Conservation (phyloP, 2,329 filamentous ascomycete genomes). For the Furcasterigmium sp. region DNA sequence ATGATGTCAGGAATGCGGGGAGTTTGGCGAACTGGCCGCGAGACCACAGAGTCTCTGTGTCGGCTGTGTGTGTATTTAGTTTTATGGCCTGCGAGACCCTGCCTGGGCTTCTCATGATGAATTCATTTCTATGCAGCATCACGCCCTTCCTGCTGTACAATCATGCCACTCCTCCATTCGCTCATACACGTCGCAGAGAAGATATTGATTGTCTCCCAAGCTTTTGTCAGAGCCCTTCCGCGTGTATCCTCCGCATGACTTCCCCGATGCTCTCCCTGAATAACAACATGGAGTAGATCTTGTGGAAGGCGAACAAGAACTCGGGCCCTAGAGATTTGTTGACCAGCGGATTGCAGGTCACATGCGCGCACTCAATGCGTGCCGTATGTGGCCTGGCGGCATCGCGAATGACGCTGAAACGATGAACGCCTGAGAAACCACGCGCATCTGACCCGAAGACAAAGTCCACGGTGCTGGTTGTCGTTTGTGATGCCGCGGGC, state of each 20-base stretch:
- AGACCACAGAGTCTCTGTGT: no score
- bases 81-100: no score
- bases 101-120: no score
- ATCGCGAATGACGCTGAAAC: constrained; percentile 18
- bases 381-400: background rate
- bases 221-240: background rate
- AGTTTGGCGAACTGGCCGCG: background rate
- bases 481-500: background rate
- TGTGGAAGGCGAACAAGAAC: constrained; percentile 16
- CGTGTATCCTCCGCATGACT: constrained; percentile 6
- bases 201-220: background rate
- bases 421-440: constrained; percentile 21
- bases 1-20: background rate
- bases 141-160: no score
- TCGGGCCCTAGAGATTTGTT: constrained; percentile 11
- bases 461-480: constrained; percentile 21
- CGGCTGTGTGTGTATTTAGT: no score
- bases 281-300: constrained; percentile 16
- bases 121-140: no score
- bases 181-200: no score
- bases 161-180: no score
- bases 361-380: constrained; percentile 14
- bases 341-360: constrained; percentile 18
- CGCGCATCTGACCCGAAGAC: constrained; percentile 19
- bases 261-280: constrained; percentile 19